Conservation (phyloP, 495 filamentous ascomycete species). For the Penicillium pulvis region DNA sequence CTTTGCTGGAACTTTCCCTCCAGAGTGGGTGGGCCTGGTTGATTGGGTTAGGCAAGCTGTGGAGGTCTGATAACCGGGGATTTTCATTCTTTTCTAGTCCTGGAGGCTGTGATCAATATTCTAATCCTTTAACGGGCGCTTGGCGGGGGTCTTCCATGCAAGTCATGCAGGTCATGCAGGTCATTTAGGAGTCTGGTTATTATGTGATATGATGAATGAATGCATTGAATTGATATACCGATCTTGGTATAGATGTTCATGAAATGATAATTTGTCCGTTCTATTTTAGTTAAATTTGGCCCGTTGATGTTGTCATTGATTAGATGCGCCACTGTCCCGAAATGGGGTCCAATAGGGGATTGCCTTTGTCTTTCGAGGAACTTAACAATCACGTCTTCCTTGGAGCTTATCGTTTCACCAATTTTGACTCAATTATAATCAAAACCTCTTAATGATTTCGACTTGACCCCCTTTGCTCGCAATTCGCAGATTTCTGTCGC, state of each 20-base stretch:
- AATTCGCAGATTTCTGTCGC: neutral
- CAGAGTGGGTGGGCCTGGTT: constrained; percentile 9
- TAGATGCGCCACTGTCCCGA: neutral
- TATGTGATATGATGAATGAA: neutral
- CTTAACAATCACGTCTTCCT: too few relatives aligned
- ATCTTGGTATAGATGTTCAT: neutral
- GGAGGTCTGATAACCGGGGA: constrained; percentile 2
- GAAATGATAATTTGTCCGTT: neutral
- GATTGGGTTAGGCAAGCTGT: constrained; percentile 15
- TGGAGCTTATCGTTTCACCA: neutral
- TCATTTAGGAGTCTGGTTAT: neutral
- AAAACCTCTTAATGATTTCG: neutral
- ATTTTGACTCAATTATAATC: neutral
- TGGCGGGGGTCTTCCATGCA: neutral
- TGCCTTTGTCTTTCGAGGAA: neutral
- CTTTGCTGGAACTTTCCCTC: constrained; percentile 7
- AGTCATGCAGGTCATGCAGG: neutral
- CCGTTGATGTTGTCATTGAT: neutral
- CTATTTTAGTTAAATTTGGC: neutral
- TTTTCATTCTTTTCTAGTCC: neutral
- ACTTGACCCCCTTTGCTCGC: neutral
- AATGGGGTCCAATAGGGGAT: neutral
- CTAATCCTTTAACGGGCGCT: neutral
- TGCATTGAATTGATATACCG: neutral
- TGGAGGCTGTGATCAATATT: neutral